phyloP scores from a whole-genome alignment of 2,329 filamentous ascomycete genomes.

The Alternaria brassicicola region DNA sequence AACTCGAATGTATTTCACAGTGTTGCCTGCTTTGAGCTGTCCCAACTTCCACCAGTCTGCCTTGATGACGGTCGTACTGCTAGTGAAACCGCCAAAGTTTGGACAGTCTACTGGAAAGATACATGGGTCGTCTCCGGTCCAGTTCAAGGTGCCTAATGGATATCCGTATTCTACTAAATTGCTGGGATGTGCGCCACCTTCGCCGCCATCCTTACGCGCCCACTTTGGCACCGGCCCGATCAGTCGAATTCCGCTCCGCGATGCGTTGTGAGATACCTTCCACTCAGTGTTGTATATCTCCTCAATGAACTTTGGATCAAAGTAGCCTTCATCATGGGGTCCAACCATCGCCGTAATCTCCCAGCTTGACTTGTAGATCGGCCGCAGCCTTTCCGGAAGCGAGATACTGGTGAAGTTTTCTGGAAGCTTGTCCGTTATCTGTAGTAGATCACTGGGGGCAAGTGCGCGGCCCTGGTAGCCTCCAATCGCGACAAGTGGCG shows the following conservation, averaged over 20 bases:
- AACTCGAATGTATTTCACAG: constrained; percentile 57
- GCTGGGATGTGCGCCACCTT: constrained; percentile 67
- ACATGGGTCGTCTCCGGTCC: constrained; percentile 66
- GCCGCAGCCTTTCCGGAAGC: constrained; percentile 56
- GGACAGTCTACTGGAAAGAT: constrained; percentile 66
- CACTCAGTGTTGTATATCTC: constrained; percentile 64
- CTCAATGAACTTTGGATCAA: constrained; percentile 59
- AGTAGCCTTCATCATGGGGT: constrained; percentile 62
- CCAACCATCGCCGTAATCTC: constrained; percentile 62
- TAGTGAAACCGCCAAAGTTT: constrained; percentile 66
- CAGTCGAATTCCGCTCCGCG: constrained; percentile 65
- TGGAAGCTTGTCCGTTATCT: constrained; percentile 51
- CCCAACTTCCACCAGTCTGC: constrained; percentile 68
- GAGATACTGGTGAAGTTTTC: constrained; percentile 36
- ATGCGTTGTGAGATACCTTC: constrained; percentile 67
- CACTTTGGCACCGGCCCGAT: constrained; percentile 64
- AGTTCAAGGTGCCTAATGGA: constrained; percentile 63
- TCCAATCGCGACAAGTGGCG: constrained; percentile 63
- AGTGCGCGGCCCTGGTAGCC: constrained; percentile 65
- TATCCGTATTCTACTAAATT: constrained; percentile 63
- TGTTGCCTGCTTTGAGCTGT: constrained; percentile 65
- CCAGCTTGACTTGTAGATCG: constrained; percentile 58
- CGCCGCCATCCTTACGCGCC: constrained; percentile 65
- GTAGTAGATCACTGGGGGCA: constrained; percentile 60
- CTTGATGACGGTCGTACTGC: constrained; percentile 61